phyloP scores from a whole-genome alignment of 768 basidiomycete species.

The Russula virescens region DNA sequence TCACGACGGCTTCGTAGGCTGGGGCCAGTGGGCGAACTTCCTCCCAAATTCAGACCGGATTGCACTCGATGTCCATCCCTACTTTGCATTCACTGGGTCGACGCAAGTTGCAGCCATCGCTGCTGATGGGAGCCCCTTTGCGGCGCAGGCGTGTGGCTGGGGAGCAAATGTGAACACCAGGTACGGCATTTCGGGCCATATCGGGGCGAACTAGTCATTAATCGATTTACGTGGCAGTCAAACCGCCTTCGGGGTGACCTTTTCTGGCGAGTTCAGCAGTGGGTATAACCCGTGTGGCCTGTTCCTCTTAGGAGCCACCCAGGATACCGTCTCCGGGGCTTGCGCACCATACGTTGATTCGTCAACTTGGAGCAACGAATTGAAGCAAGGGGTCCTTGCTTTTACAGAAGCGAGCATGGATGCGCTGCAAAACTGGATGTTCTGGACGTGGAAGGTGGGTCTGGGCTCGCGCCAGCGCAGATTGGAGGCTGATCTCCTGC shows the following conservation, averaged over 20 bases:
- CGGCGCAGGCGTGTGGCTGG: conserved; percentile 39
- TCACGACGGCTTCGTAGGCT: conserved; percentile 48
- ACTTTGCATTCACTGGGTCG: conserved; percentile 32
- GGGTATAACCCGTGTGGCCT: conserved; percentile 64
- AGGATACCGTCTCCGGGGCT: conserved; percentile 26
- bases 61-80: conserved; percentile 48
- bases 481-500: conserved; percentile 8
- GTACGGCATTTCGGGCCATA: conserved; percentile 30
- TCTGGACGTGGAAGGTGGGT: conserved; percentile 72
- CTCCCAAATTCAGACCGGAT: conserved; percentile 39
- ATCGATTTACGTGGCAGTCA: conserved; percentile 30
- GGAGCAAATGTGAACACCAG: conserved; percentile 37
- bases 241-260: conserved; percentile 58
- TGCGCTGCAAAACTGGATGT: conserved; percentile 62
- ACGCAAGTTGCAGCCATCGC: too few species aligned
- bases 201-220: not conserved
- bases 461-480: not conserved
- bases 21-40: conserved; percentile 40
- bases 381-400: conserved; percentile 46
- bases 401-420: conserved; percentile 60
- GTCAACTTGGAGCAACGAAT: conserved; percentile 45
- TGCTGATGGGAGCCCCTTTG: conserved; percentile 34
- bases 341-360: conserved; percentile 46
- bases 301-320: conserved; percentile 36
- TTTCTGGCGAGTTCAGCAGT: conserved; percentile 72